Base-by-base conservation (phyloP, 139 green algal genomes). In the Chlamydomonas sp. region DNA sequence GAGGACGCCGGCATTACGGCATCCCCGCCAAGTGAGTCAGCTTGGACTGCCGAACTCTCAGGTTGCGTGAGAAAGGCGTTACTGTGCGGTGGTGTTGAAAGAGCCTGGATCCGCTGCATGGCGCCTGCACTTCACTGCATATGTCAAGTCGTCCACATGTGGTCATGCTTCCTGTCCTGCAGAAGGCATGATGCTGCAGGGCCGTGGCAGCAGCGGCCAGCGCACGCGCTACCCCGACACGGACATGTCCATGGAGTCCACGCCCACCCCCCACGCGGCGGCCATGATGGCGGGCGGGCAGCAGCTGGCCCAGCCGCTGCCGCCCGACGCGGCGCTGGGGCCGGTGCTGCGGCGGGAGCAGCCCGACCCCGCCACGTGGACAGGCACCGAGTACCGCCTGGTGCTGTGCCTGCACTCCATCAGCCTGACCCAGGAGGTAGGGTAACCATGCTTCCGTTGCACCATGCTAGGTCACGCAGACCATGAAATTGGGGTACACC, bases 351-450 rank as follows among this genome's bases (percentile, higher is more conserved):
- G 74, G 63, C 75, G 63, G 1, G 84, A 88, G 84, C 63, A 62
- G 20, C 75, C 84, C 1, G 84, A 88, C 15, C 84, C 64, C 2
- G 76, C 75, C 17, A 61, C 64, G 3, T 88, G 84, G 84, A n/a
- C 12, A 3, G 84, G 64, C 16, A 57, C 77, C 5, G 66, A 83
- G 61, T 20, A 69, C 75, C 74, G 75, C 16, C 18, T 88, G 60
- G 18, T 88, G 17, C 76, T 87, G 49, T 86, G 64, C 80, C 58
- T 87, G 74, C 80, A 84, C 74, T 71, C 68, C n/a, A 18, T 83
- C 18, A 78, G 78, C 63, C 64, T 83, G 1, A 60, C n/a, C 17
- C 63, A 7, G 6, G 58, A 63, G 73, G 64, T 83, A 15, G 16
- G 49, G 85, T n/a, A 2, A 2, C 20, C 15, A 57, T 5, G 18